Evolutionary conservation across 495 filamentous ascomycete species (phyloP).

Genomic region (Pyronema domesticum): DNA sequence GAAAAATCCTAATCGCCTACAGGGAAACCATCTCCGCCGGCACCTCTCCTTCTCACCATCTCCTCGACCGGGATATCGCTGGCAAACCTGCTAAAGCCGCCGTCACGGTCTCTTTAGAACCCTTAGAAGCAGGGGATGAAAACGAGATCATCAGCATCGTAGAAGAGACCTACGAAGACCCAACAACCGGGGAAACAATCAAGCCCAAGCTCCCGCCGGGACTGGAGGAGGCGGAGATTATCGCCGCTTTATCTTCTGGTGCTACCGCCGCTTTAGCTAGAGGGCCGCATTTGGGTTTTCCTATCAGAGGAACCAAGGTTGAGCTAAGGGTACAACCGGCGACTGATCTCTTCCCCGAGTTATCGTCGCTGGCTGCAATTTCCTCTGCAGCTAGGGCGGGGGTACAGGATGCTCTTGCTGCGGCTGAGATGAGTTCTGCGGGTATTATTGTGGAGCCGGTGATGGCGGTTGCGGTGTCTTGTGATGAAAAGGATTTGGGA

Average conservation of each 20-base stretch:
- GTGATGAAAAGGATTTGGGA: slow-evolving; percentile 65
- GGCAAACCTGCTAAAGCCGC: slow-evolving; percentile 62
- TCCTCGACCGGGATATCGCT: slow-evolving; percentile 62
- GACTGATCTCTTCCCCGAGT: slow-evolving; percentile 45
- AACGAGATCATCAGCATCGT: slow-evolving; percentile 8
- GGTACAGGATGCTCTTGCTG: slow-evolving; percentile 45
- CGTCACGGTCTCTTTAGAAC: slow-evolving; percentile 49
- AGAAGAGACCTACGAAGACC: slow-evolving; percentile 27
- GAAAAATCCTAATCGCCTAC: slow-evolving; percentile 90
- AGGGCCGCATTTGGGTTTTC: slow-evolving; percentile 58
- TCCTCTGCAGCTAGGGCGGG: slow-evolving; percentile 59
- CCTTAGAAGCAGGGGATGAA: slow-evolving; percentile 27
- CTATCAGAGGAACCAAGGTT: slow-evolving; percentile 53
- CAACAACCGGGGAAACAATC: slow-evolving; percentile 19
- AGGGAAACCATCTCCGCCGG: slow-evolving; percentile 51
- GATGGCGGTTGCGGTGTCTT: slow-evolving; percentile 67
- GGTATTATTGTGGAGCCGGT: slow-evolving; percentile 66
- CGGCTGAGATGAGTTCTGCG: slow-evolving; percentile 29
- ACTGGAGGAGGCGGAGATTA: slow-evolving; percentile 22
- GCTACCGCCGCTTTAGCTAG: slow-evolving; percentile 69
- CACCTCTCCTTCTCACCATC: slow-evolving; percentile 35
- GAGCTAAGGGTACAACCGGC: slow-evolving; percentile 46
- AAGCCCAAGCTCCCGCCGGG: slow-evolving; percentile 11
- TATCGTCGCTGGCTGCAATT: slow-evolving; percentile 56
- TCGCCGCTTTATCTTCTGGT: slow-evolving; percentile 52